Base-by-base conservation (phyloP, 2,329 filamentous ascomycete species). In the Ceratocystis colombiana region DNA sequence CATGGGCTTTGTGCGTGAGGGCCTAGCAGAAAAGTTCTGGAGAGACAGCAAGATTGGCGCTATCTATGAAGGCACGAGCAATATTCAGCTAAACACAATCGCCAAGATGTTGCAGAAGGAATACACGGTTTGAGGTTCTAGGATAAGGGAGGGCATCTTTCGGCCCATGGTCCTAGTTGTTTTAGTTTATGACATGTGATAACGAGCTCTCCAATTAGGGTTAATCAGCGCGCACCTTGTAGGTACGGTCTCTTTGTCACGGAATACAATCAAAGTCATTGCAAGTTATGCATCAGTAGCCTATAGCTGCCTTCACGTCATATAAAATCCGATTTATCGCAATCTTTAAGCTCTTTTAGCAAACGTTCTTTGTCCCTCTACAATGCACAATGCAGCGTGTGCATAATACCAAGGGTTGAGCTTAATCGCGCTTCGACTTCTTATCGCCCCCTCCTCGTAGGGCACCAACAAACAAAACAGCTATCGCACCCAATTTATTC, bases 41-140 rank as follows among this genome's bases (percentile, higher is more conserved):
- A 83, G 94, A 61, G 94, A 99, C 76, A 94, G 89, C 82, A 99
- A 97, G 87, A 99, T 99, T 73, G 94, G 94, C 8, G 91, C 91
- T 70, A 97, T 96, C 71, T 96, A 96, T 75, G 93, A 96, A 79
- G 94, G 94, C 41, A 92, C 89, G 66, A 90, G 87, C 77, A 88
- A 88, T 74, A 88, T 88, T 67, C 85, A 88, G 82, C 75, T 86
- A 64, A 85, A 85, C 75, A 86, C 83, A 7, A 86, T 86, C 68
- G 83, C 83, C 71, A 85, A 85, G 77, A 70, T 82, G 64, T 74
- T 85, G 68, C 82, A 85, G 74, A 85, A 85, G 76, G 78, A 85
- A 70, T 85, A 85, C 72, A 84, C 81, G 17, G 68, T 70, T 65
- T 79, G 73, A 69, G 28, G 3, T 20, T 7, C 7, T 44, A 20